Base-by-base conservation (phyloP, 371 early-diverging fungal genomes). In the Umbelopsis sp. region DNA sequence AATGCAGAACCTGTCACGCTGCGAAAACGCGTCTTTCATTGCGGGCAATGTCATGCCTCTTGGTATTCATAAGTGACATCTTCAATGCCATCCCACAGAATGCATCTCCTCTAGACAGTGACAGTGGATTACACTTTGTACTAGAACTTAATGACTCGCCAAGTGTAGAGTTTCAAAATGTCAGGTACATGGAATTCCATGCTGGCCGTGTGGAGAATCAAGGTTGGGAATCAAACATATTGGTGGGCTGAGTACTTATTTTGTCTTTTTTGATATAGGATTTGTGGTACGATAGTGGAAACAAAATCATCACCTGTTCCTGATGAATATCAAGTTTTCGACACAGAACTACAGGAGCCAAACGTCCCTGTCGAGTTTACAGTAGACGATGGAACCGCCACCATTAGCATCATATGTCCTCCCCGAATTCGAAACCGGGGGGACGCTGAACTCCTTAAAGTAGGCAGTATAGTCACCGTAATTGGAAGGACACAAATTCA, bases 181-280 rank as follows among this genome's bases (percentile, higher is more conserved):
- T 57, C 38, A 57, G 57, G 57, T 57, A 57, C 57, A 57, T 57
- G 57, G 57, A 57, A 57, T 57, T 57, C 57, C 37, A 57, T 57
- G 57, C 14, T 35, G 41, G 7, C 1, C 41, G 29, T 41, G 57
- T 57, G 57, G 57, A 57, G 57, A 37, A 57, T 35, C 35, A 57
- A 57, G 14, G 16, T 29, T 32, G 18, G 7, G 32, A 57, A 32
- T 5, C 12, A 35, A 14, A 12, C 18, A 57, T 29, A 12, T 11
- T 29, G 41, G 41, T 41, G 12, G 7, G 57, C 57, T 57, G 57
- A 57, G 35, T 35, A 57, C 35, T 57, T 57, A 25, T 8, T 25
- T 29, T 25, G 4, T 29, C 29, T 41, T 41, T 12, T 41, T 10
- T 41, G 2, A 10, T 41, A 57, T 29, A 57, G 57, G 35, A 29